Evolutionary conservation across 2,329 filamentous ascomycete genomes (phyloP), one percentile per base, ranked within the genome.

Genomic region (Paecilomyces niveus): DNA sequence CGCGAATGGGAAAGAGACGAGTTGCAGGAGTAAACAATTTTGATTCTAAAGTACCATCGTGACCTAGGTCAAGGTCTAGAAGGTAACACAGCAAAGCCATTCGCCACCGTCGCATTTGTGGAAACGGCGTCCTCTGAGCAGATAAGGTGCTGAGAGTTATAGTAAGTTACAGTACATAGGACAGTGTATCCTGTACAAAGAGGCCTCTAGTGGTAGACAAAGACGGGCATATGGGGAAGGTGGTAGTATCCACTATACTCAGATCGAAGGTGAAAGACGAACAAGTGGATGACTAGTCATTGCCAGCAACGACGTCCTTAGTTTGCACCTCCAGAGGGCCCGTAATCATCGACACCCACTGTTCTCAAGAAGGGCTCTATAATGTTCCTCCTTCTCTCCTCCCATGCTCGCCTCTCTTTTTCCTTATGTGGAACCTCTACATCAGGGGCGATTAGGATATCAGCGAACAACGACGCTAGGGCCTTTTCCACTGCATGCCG

Each of bases 351-450:
- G 7, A 72, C 71, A 1, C 66, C 69, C 54, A 70, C 68, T 54
- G 71, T 71, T 53, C 74, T 78, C 59, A 90, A 68, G 63, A 95
- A 95, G 29, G 90, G 76, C 69, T 92, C 89, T 31, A 95, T 70
- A 11, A 92, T 74, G 9, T 81, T 81, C 58, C 81, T 80, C 76
- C 86, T 88, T 69, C 83, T 83, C 58, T 89, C 89, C 62, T 87
- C 85, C 13, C 80, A 72, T 0, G 76, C 74, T 60, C 80, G 86
- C 63, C 76, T 83, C 60, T 89, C 87, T 72, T 83, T 84, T 5
- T 84, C 83, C 60, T 74, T 80, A 21, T 69, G 61, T 1, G 70
- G 74, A 3, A 70, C 65, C 1, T 76, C 69, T 1, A 69, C 67
- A 15, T 67, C 61, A 0, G 76, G 70, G 7, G 86, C 81, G 59